These are phyloP conservation scores for Hypoxylon cercidicola DNA, from an alignment of 495 filamentous ascomycete species.

Conservation along the genomic window DNA sequence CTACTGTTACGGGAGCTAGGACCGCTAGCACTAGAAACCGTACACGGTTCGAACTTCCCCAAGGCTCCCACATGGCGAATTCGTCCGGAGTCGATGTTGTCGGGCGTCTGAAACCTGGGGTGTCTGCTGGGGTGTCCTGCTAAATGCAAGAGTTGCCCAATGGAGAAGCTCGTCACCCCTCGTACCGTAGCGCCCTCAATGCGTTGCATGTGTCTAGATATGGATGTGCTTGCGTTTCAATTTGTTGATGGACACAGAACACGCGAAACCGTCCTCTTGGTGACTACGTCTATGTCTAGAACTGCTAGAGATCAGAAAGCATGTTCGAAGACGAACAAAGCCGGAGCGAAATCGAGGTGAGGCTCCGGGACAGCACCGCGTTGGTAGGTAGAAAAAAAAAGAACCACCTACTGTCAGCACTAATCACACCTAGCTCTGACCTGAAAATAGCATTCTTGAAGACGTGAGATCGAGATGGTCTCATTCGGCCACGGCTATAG, in stretches of 20 bases:
- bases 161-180: constrained; percentile 12
- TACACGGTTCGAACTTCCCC: constrained; percentile 42
- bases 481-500: constrained; percentile 15
- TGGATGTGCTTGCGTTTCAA: background rate
- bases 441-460: constrained; percentile 27
- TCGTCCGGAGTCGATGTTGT: constrained; percentile 5
- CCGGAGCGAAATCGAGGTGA: constrained; percentile 1
- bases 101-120: background rate
- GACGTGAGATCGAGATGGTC: constrained; percentile 25
- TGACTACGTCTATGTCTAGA: constrained; percentile 1
- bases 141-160: constrained; percentile 4
- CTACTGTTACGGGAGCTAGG: constrained; percentile 23
- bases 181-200: constrained; percentile 1
- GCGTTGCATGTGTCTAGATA: constrained; percentile 5
- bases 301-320: background rate
- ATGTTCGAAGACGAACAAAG: constrained; percentile 15
- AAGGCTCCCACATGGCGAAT: constrained; percentile 47
- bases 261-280: background rate
- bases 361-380: constrained; percentile 20
- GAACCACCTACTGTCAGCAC: constrained; percentile 31
- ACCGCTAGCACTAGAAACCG: constrained; percentile 41
- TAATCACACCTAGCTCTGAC: constrained; percentile 18
- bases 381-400: constrained; percentile 25
- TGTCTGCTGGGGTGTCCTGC: background rate
- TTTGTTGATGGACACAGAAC: background rate